phyloP scores from a whole-genome alignment of 371 early-diverging fungal genomes.

The Mortierella sp. region DNA sequence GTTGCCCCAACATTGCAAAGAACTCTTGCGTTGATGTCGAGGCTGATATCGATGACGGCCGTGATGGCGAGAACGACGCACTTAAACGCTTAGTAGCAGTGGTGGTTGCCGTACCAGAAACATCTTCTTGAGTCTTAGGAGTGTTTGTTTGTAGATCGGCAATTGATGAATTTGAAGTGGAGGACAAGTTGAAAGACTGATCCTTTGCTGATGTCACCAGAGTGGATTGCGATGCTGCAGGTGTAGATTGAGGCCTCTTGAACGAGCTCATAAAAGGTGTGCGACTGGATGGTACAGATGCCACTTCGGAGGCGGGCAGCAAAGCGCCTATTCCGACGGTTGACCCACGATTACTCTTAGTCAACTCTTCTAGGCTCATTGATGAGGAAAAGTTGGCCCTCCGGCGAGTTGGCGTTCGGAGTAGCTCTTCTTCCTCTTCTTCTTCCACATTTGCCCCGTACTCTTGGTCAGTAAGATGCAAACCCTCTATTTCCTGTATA shows the following conservation, averaged over 20 bases:
- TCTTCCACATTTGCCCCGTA: conserved; percentile 4
- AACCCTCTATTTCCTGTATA: background rate
- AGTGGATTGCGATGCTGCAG: background rate
- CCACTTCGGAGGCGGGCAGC: background rate
- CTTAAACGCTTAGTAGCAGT: background rate
- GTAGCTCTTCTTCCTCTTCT: conserved; percentile 28
- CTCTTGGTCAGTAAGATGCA: background rate
- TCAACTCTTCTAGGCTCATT: background rate
- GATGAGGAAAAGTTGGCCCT: conserved; percentile 3
- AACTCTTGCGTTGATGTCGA: conserved; percentile 1
- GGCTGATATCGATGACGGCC: background rate
- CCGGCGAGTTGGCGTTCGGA: conserved; percentile 15
- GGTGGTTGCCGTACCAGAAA: background rate
- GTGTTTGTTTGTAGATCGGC: background rate
- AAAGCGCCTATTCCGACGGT: background rate
- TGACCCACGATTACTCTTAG: conserved; percentile 5
- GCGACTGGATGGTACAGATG: background rate
- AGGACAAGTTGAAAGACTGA: conserved; percentile 1
- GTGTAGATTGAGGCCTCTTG: background rate
- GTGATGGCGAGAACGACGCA: conserved; percentile 1
- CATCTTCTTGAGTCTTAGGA: background rate
- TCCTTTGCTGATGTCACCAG: background rate
- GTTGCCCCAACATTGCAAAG: background rate
- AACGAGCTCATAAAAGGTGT: conserved; percentile 3
- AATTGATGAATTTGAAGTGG: background rate